Evolutionary conservation across 352 stramenopile species (phyloP).

Genomic region (Phytophthora pini): DNA sequence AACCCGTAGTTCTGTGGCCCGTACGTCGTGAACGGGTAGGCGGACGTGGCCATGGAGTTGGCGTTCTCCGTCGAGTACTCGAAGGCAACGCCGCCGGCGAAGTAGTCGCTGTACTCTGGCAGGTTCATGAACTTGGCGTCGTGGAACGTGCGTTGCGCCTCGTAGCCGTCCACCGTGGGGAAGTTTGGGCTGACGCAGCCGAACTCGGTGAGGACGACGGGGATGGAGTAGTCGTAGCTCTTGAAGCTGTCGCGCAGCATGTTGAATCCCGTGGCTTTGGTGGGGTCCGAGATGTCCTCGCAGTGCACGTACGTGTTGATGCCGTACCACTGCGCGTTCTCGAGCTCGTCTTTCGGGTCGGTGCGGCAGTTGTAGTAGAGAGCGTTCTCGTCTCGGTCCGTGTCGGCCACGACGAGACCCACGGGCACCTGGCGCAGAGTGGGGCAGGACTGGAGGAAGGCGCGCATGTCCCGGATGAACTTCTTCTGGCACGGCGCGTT

Average conservation of each 20-base stretch:
- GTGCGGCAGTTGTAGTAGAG: conserved; percentile 88
- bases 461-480: conserved; percentile 88
- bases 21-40: conserved; percentile 73
- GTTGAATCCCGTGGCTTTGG: conserved; percentile 62
- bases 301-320: conserved; percentile 88
- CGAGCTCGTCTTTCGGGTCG: conserved; percentile 57
- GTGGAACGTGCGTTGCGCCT: conserved; percentile 80
- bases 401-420: conserved; percentile 75
- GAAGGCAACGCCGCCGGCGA: conserved; percentile 74
- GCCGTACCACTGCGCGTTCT: conserved; percentile 87
- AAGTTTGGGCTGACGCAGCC: conserved; percentile 36
- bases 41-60: conserved; percentile 60
- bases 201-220: conserved; percentile 41
- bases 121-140: conserved; percentile 70
- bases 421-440: conserved; percentile 74
- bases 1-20: conserved; percentile 80
- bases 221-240: conserved; percentile 59
- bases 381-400: conserved; percentile 62
- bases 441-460: conserved; percentile 68
- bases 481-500: conserved; percentile 91
- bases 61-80: conserved; percentile 84
- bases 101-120: conserved; percentile 56
- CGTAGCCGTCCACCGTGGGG: conserved; percentile 62
- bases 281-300: conserved; percentile 52
- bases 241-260: conserved; percentile 65